phyloP scores from a whole-genome alignment of 2,329 filamentous ascomycete species.

The Alternaria alternata region DNA sequence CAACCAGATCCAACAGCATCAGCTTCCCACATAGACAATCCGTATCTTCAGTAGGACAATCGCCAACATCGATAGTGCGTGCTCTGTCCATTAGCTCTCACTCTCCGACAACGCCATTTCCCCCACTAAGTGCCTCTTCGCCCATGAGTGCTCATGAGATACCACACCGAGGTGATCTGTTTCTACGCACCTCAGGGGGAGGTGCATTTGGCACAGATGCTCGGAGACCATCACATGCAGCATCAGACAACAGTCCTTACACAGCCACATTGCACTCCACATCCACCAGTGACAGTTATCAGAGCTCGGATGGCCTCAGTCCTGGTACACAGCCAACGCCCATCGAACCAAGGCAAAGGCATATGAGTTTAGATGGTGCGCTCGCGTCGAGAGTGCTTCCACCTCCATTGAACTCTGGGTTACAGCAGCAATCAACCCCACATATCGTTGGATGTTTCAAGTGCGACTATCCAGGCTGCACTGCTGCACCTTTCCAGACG shows the following conservation, averaged over 20 bases:
- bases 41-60: slow-evolving; percentile 46
- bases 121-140: slow-evolving; percentile 42
- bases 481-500: slow-evolving; percentile 77
- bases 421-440: slow-evolving; percentile 37
- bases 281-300: slow-evolving; percentile 46
- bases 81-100: slow-evolving; percentile 45
- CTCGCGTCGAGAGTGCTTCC: slow-evolving; percentile 43
- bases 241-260: slow-evolving; percentile 44
- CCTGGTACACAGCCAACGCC: slow-evolving; percentile 40
- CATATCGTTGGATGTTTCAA: slow-evolving; percentile 49
- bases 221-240: slow-evolving; percentile 48
- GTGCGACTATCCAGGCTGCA: slow-evolving; percentile 72
- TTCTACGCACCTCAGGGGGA: slow-evolving; percentile 41
- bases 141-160: slow-evolving; percentile 43
- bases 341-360: slow-evolving; percentile 37
- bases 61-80: slow-evolving; percentile 45
- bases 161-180: slow-evolving; percentile 39
- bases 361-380: slow-evolving; percentile 43
- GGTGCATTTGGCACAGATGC: slow-evolving; percentile 38
- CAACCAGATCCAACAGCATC: slow-evolving; percentile 35
- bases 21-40: slow-evolving; percentile 46
- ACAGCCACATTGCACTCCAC: slow-evolving; percentile 44
- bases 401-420: slow-evolving; percentile 40
- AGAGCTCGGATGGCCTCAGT: slow-evolving; percentile 48
- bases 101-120: slow-evolving; percentile 44